Percentiles rank a stretch among this genome's conserved stretches.
Conservation (phyloP, 257 asterid genomes). For the Forsythia suspensa region DNA sequence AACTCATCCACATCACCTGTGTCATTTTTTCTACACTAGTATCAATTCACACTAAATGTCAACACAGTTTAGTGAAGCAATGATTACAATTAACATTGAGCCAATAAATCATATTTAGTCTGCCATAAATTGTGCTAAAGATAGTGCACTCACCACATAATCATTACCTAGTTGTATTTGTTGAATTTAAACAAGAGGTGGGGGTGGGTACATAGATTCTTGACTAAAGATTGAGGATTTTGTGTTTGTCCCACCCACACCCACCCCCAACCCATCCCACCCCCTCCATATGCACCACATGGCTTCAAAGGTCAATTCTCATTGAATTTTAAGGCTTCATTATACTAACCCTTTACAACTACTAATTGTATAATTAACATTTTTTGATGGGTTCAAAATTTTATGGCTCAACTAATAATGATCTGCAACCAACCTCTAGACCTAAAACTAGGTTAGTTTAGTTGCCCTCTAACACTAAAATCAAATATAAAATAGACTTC, state of each 20-base stretch:
- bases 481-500: neutral
- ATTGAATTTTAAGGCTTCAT: constrained; percentile 21
- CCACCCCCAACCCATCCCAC: constrained; percentile 6
- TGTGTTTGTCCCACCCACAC: neutral
- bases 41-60: constrained; percentile 14
- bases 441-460: constrained; percentile 25
- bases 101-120: constrained; percentile 33
- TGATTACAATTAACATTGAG: constrained; percentile 48
- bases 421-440: constrained; percentile 34
- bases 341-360: constrained; percentile 7
- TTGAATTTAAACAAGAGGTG: constrained; percentile 6
- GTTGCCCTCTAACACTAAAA: neutral
- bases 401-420: constrained; percentile 46
- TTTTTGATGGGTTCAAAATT: constrained; percentile 27
- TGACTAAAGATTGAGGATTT: constrained; percentile 23
- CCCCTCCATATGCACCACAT: constrained; percentile 34
- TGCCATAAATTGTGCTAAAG: constrained; percentile 28
- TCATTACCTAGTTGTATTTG: constrained; percentile 32
- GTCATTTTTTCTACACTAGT: neutral
- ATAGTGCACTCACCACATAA: constrained; percentile 27
- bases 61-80: constrained; percentile 14
- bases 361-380: neutral
- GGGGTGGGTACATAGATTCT: constrained; percentile 1
- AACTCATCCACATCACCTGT: neutral
- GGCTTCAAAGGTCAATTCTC: constrained; percentile 24